These are phyloP conservation scores for Evansstolkia leycettana DNA, from an alignment of 495 filamentous ascomycete species.

Conservation along the genomic window DNA sequence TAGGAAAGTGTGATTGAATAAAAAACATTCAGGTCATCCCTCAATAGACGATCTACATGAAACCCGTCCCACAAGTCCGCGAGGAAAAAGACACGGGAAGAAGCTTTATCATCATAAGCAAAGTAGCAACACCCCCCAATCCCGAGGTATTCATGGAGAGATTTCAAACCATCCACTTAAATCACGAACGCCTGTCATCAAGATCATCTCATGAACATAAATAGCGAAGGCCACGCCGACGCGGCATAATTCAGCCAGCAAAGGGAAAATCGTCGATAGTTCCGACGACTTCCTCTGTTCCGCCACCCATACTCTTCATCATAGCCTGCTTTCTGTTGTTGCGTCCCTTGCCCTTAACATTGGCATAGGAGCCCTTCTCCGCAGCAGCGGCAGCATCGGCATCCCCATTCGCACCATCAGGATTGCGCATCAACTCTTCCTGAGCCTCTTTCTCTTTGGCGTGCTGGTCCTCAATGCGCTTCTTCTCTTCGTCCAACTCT, in stretches of 20 bases:
- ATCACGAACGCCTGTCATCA: neutral
- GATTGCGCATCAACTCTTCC: conserved; percentile 37
- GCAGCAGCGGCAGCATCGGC: conserved; percentile 20
- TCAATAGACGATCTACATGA: neutral
- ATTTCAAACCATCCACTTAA: too few species aligned
- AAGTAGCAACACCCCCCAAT: too few species aligned
- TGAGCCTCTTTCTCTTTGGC: conserved; percentile 44
- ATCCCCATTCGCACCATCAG: conserved; percentile 18
- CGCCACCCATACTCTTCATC: conserved; percentile 21
- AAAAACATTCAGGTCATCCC: neutral
- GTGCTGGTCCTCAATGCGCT: conserved; percentile 51
- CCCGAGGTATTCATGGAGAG: too few species aligned
- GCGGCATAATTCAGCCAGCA: conserved; percentile 1
- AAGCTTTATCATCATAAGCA: too few species aligned
- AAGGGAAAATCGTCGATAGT: conserved; percentile 28
- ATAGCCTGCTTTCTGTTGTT: conserved; percentile 22
- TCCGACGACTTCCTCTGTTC: conserved; percentile 30
- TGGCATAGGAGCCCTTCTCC: conserved; percentile 24
- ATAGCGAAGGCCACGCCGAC: neutral
- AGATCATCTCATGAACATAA: conserved; percentile 1
- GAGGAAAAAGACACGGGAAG: too few species aligned
- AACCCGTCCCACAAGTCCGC: too few species aligned
- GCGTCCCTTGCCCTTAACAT: conserved; percentile 21
- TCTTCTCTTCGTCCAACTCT: conserved; percentile 61
- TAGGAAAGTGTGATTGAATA: too few species aligned